Evolutionary conservation across 768 basidiomycete species (phyloP).

Genomic region (Tulasnella sp.): DNA sequence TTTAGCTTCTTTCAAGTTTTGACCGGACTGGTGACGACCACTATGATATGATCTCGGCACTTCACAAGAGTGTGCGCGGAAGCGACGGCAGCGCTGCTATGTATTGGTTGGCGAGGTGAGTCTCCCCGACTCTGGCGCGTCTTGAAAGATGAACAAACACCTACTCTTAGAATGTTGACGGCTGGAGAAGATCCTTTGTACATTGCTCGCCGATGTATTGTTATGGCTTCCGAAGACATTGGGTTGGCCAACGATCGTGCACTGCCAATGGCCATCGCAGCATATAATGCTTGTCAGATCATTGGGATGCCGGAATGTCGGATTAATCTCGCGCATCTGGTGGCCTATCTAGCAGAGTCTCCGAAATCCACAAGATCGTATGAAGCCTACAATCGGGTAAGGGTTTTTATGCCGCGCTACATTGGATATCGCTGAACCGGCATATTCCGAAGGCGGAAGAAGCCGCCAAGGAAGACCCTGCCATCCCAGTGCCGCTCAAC

Average conservation of each 20-base stretch:
- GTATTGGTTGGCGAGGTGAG: constrained; percentile 69
- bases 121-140: not conserved
- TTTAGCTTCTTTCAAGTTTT: constrained; percentile 32
- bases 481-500: constrained; percentile 57
- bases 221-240: constrained; percentile 80
- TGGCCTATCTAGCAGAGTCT: constrained; percentile 72
- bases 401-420: constrained; percentile 8
- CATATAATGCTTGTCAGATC: constrained; percentile 55
- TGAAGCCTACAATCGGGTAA: constrained; percentile 55
- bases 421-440: not conserved
- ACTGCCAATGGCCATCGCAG: constrained; percentile 58
- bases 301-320: constrained; percentile 80
- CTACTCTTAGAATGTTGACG: constrained; percentile 50
- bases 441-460: constrained; percentile 42
- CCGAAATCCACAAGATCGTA: constrained; percentile 76
- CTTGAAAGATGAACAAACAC: not conserved
- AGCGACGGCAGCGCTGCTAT: constrained; percentile 68
- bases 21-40: constrained; percentile 67
- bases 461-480: constrained; percentile 46
- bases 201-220: constrained; percentile 63
- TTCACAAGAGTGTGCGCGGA: constrained; percentile 78
- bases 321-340: constrained; percentile 67
- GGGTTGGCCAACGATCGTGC: constrained; percentile 74
- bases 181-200: constrained; percentile 77
- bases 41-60: constrained; percentile 76